Evolutionary conservation across 2,329 filamentous ascomycete genomes (phyloP).

Genomic region (Penicillium sp.): DNA sequence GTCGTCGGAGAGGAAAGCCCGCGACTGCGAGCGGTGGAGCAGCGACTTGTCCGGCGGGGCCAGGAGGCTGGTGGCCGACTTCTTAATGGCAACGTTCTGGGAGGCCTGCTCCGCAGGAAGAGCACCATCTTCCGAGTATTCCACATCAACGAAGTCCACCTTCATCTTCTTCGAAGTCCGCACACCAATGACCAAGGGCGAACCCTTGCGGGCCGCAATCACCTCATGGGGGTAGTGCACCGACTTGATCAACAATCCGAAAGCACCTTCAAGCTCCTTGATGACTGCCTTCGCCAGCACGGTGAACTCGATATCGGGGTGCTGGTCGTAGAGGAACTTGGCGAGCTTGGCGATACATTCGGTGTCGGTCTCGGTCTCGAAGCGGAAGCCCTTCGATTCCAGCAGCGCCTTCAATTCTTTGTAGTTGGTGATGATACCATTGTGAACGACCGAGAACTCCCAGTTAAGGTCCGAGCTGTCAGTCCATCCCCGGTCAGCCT

Average conservation of each 20-base stretch:
- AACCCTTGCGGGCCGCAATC: constrained; percentile 96
- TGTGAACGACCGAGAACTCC: constrained; percentile 98
- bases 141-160: constrained; percentile 99
- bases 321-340: constrained; percentile 95
- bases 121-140: constrained; percentile 83
- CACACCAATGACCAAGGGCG: constrained; percentile 93
- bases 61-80: constrained; percentile 66
- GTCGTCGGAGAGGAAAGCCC: constrained; percentile 97
- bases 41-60: constrained; percentile 95
- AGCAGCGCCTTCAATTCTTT: constrained; percentile 96
- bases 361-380: constrained; percentile 98
- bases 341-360: constrained; percentile 98
- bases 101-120: constrained; percentile 90
- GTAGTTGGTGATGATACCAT: constrained; percentile 99
- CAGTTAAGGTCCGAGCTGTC: constrained; percentile 81
- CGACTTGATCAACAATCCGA: constrained; percentile 95
- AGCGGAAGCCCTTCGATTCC: constrained; percentile 90
- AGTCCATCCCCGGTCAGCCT: not conserved
- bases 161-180: constrained; percentile 99
- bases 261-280: constrained; percentile 95
- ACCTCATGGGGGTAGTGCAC: constrained; percentile 98
- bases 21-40: constrained; percentile 95
- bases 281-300: constrained; percentile 96
- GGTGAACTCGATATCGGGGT: constrained; percentile 92
- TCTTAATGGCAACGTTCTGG: constrained; percentile 95